Base-by-base conservation (phyloP, 208 protist genomes). In the Acanthamoeba royreba region DNA sequence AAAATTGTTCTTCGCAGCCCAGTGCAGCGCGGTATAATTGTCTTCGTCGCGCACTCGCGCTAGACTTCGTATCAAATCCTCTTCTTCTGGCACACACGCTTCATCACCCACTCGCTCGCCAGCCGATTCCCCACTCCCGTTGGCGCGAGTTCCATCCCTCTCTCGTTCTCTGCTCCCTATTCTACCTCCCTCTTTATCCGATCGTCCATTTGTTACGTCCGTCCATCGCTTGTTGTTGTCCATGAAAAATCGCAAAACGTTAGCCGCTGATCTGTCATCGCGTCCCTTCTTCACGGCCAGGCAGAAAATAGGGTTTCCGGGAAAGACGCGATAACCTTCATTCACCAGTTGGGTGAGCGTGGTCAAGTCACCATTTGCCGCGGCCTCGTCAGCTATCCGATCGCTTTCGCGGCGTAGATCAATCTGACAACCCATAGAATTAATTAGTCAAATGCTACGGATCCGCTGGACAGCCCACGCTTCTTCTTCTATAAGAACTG, bases 171-270 rank as follows among this genome's bases (percentile, higher is more conserved):
- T n/a, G n/a, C n/a, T n/a, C n/a, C n/a, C n/a, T n/a, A n/a, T n/a
- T n/a, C n/a, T n/a, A n/a, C n/a, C n/a, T n/a, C n/a, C n/a, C n/a
- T n/a, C n/a, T n/a, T n/a, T n/a, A n/a, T n/a, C n/a, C n/a, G n/a
- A n/a, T n/a, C n/a, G n/a, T n/a, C n/a, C n/a, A n/a, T n/a, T n/a
- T n/a, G n/a, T n/a, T n/a, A n/a, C n/a, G n/a, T n/a, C n/a, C n/a
- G n/a, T 79, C 66, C 66, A 79, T 79, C 66, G 66, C 66, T 79
- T 79, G n/a, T n/a, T n/a, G n/a, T n/a, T n/a, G 66, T 79, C 66
- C 35, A 79, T 40, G 35, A 79, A 79, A 40, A 79, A 79, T 28
- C 66, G 66, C 28, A 79, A 25, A 5, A 79, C 66, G 66, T 45
- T 79, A 40, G 66, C 66, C 35, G 66, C 66, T 40, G 66, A 79